Evolutionary conservation across 139 green algal species (phyloP).

Genomic region (Nannochloris sp.): DNA sequence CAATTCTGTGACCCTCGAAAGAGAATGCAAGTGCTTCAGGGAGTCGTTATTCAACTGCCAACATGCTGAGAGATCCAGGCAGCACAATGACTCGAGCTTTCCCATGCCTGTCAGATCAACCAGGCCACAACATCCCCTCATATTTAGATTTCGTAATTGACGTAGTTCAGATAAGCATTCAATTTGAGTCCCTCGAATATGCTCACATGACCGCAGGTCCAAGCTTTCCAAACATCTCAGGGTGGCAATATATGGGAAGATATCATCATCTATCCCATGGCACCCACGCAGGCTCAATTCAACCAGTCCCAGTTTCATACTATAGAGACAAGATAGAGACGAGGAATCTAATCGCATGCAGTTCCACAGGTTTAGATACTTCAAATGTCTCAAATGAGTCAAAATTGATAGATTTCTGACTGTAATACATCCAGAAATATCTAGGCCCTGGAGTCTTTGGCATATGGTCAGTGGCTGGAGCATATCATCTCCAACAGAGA

Average conservation of each 20-base stretch:
- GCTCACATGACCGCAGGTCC: constrained; percentile 38
- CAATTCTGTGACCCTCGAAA: constrained; percentile 16
- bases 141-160: constrained; percentile 31
- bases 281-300: constrained; percentile 37
- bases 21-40: constrained; percentile 17
- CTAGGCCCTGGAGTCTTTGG: constrained; percentile 14
- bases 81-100: constrained; percentile 10
- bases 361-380: constrained; percentile 33
- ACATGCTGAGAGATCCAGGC: constrained; percentile 35
- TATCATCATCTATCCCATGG: constrained; percentile 29
- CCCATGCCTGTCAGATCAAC: constrained; percentile 20
- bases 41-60: constrained; percentile 39
- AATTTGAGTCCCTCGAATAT: constrained; percentile 23
- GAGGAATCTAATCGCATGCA: constrained; percentile 27
- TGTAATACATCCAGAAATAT: constrained; percentile 31
- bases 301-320: constrained; percentile 2
- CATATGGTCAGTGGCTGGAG: constrained; percentile 11
- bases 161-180: background rate
- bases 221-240: constrained; percentile 20
- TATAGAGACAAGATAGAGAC: constrained; percentile 13
- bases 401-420: constrained; percentile 17
- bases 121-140: constrained; percentile 38
- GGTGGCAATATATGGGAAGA: constrained; percentile 7
- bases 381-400: constrained; percentile 10
- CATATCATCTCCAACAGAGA: constrained; percentile 27